Evolutionary conservation across 2,329 filamentous ascomycete genomes (phyloP).

Genomic region (Pyrenochaeta sp.): DNA sequence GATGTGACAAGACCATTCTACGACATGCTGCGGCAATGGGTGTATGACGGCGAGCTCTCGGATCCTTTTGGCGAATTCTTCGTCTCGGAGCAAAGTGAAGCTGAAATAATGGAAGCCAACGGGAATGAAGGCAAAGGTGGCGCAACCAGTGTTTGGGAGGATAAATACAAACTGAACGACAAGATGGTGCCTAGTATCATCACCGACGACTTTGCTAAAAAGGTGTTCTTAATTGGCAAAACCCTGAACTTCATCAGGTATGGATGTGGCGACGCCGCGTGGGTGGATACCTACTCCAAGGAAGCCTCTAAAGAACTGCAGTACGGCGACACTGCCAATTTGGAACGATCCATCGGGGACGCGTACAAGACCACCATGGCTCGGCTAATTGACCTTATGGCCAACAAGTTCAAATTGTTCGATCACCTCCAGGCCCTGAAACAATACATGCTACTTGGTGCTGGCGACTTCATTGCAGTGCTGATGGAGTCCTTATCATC

Average conservation of each 20-base stretch:
- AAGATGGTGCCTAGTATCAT: conserved; percentile 93
- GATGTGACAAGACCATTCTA: conserved; percentile 96
- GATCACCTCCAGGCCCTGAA: conserved; percentile 91
- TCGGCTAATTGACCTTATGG: conserved; percentile 90
- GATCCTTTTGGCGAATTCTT: conserved; percentile 97
- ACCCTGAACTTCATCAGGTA: conserved; percentile 98
- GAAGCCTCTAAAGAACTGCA: conserved; percentile 87
- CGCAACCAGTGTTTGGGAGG: conserved; percentile 94
- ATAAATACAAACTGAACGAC: conserved; percentile 88
- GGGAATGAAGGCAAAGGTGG: conserved; percentile 58
- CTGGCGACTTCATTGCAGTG: conserved; percentile 95
- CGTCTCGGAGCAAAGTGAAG: conserved; percentile 79
- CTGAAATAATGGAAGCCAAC: conserved; percentile 49
- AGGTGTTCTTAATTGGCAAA: conserved; percentile 96
- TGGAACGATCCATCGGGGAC: conserved; percentile 93
- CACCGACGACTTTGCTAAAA: conserved; percentile 90
- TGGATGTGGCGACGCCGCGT: conserved; percentile 89
- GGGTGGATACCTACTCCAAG: conserved; percentile 96
- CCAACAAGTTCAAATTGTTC: conserved; percentile 91
- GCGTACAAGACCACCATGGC: conserved; percentile 99
- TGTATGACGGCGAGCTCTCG: conserved; percentile 97
- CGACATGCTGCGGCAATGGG: conserved; percentile 94
- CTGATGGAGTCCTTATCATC: conserved; percentile 95
- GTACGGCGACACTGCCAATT: conserved; percentile 90
- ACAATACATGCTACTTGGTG: conserved; percentile 90